Conservation (phyloP, 2,329 filamentous ascomycete species). For the Thermothelomyces thermophilus region DNA sequence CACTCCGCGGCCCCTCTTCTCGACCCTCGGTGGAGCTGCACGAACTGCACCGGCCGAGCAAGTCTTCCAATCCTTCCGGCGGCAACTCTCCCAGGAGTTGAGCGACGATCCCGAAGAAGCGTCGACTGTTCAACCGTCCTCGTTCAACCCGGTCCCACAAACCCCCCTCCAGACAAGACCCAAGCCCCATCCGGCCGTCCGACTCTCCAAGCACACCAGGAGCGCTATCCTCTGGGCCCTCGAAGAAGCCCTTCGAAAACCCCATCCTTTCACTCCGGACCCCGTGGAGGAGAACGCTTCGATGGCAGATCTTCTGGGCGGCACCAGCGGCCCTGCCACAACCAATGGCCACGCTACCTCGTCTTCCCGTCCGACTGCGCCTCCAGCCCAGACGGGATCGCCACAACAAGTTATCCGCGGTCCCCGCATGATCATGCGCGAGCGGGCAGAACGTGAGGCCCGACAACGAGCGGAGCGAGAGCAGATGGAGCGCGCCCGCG, state of each 20-base stretch:
- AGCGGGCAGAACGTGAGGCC: conserved; percentile 70
- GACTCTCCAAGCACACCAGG: conserved; percentile 76
- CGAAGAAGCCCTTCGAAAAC: conserved; percentile 80
- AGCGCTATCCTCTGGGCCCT: conserved; percentile 88
- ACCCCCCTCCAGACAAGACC: conserved; percentile 30
- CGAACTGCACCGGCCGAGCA: conserved; percentile 14
- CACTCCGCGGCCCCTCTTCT: conserved; percentile 36
- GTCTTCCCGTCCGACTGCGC: conserved; percentile 40
- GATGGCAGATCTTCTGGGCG: conserved; percentile 73
- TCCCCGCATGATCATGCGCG: conserved; percentile 86
- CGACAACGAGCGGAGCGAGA: conserved; percentile 62
- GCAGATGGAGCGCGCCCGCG: conserved; percentile 52
- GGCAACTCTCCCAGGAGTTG: conserved; percentile 43
- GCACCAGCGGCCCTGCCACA: conserved; percentile 48
- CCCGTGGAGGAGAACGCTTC: conserved; percentile 79
- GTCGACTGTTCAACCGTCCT: conserved; percentile 31
- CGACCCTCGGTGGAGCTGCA: conserved; percentile 27
- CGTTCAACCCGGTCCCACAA: conserved; percentile 26
- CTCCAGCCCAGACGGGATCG: conserved; percentile 47
- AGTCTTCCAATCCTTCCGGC: conserved; percentile 25
- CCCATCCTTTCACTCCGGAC: conserved; percentile 77
- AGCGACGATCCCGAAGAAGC: conserved; percentile 38
- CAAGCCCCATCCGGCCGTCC: conserved; percentile 43
- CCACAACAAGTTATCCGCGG: conserved; percentile 64
- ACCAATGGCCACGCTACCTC: conserved; percentile 49